A percentile compares a stretch with the other conserved stretches of the same genome.
Conservation (phyloP, 2,329 filamentous ascomycete species). For the Colletotrichum agaves region DNA sequence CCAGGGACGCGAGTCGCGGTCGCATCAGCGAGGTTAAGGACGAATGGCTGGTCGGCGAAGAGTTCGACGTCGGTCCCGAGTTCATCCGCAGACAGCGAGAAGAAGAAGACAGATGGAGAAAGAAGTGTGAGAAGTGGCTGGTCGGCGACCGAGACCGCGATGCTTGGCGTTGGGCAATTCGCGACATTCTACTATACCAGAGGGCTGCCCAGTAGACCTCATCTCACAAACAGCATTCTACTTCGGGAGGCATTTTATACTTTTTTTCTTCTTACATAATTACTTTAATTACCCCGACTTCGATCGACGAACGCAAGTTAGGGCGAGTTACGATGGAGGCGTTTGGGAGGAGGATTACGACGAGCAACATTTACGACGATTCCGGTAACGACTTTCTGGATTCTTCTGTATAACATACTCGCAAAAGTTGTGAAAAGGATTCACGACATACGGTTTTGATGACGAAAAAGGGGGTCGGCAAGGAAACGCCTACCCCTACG, state of each 20-base stretch:
- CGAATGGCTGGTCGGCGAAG: conserved; percentile 90
- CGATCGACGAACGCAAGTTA: conserved; percentile 4
- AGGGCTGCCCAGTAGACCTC: conserved; percentile 36
- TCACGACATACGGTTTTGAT: conserved; percentile 35
- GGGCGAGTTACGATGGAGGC: conserved; percentile 32
- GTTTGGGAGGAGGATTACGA: conserved; percentile 32
- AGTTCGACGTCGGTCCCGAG: conserved; percentile 96
- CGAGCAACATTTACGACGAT: conserved; percentile 36
- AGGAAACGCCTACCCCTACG: conserved; percentile 30
- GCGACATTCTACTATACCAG: conserved; percentile 64
- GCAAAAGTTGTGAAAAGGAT: conserved; percentile 26
- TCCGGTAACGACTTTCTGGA: conserved; percentile 37
- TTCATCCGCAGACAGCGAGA: conserved; percentile 90
- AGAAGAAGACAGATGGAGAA: conserved; percentile 91
- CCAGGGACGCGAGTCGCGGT: conserved; percentile 60
- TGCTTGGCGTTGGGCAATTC: conserved; percentile 82
- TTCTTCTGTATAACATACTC: conserved; percentile 37
- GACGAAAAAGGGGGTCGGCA: conserved; percentile 29
- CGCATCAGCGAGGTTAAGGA: conserved; percentile 73
- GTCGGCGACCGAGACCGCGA: conserved; percentile 65
- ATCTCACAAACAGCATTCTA: conserved; percentile 23
- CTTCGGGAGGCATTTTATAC: conserved; percentile 32
- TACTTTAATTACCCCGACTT: conserved; percentile 29
- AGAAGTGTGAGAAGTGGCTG: conserved; percentile 89
- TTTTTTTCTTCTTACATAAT: conserved; percentile 19